These are phyloP conservation scores for Cryptosporidium viatorum DNA, from an alignment of 169 alveolate species.

Conservation along the genomic window DNA sequence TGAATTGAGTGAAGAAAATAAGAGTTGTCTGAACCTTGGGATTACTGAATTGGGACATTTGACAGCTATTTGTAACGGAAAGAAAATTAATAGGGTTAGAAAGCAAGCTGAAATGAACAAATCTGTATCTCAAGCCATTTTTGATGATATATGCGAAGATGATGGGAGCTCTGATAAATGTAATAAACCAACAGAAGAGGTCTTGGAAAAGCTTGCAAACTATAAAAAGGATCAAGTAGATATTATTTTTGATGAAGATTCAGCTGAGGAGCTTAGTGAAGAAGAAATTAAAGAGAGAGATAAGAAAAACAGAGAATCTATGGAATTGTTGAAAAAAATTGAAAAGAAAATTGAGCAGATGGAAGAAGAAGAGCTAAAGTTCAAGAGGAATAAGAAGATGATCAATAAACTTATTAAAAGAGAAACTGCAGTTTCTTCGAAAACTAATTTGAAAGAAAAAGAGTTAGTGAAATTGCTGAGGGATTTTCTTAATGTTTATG, in stretches of 20 bases:
- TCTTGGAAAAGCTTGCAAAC: not conserved
- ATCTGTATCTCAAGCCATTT: conserved; percentile 22
- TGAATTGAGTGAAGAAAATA: conserved; percentile 10
- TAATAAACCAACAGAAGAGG: not conserved
- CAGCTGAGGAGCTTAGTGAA: not conserved
- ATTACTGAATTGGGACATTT: conserved; percentile 24
- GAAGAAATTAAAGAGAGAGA: not conserved
- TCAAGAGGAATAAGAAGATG: conserved; percentile 3
- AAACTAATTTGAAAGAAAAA: conserved; percentile 1
- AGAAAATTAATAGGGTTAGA: not conserved
- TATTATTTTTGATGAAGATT: not conserved
- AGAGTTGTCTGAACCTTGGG: conserved; percentile 24
- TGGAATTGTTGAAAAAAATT: conserved; percentile 12
- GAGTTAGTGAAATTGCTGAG: conserved; percentile 22
- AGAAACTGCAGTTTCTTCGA: not conserved
- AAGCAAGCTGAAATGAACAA: not conserved
- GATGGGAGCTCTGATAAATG: conserved; percentile 27
- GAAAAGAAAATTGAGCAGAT: conserved; percentile 8
- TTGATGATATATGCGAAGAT: conserved; percentile 31
- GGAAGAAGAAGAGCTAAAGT: conserved; percentile 24
- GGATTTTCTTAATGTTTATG: conserved; percentile 9
- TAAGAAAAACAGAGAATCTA: not conserved
- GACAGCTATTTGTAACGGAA: conserved; percentile 33
- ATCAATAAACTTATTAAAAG: conserved; percentile 5
- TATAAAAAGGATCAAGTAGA: not conserved